Base-by-base conservation (phyloP, 805 yeast genomes). In the Metschnikowia noctiluminum region DNA sequence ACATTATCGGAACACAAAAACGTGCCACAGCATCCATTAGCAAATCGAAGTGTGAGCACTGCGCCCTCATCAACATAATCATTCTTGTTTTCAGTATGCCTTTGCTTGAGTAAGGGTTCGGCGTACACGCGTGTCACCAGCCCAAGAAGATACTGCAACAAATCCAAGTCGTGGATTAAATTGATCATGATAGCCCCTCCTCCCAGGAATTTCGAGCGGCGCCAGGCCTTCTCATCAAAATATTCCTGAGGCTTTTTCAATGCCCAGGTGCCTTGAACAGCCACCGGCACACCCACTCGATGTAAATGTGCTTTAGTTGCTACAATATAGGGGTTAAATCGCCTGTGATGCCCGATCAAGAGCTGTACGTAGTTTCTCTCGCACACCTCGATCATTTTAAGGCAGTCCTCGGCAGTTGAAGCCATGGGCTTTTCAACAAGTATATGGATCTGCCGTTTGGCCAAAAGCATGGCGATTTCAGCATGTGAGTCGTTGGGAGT, bases 401-500 rank as follows among this genome's bases (percentile, higher is more conserved):
- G 55, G 39, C 73, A 70, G 28, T 70, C 76, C 12, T 49, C 59
- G 2, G 71, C 69, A 9, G 58, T 57, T 10, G 72, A 57, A 15
- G 73, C 66, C 44, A 72, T 57, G 3, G 77, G 77, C 42, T 72
- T 72, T 50, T 72, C 76, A 40, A 72, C 65, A 46, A 71, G 61
- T 7, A 71, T 53, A 43, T 72, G 67, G 39, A 72, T 68, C 1
- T 74, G 73, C 14, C 58, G 52, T 7, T 59, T 42, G 4, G 74
- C 76, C 48, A 72, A 62, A 43, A 63, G 60, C 39, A 64, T 57
- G 7, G 68, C 65, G 35, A 71, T 56, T 12, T 59, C 53, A 14
- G 71, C 62, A 53, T 72, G 77, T 6, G 75, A 68, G 45, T 69
- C 70, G 52, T 71, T 72, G 5, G 76, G 77, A 6, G 76, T 71